Conservation (phyloP, 2,329 filamentous ascomycete genomes). For the Epichloe glyceriae region DNA sequence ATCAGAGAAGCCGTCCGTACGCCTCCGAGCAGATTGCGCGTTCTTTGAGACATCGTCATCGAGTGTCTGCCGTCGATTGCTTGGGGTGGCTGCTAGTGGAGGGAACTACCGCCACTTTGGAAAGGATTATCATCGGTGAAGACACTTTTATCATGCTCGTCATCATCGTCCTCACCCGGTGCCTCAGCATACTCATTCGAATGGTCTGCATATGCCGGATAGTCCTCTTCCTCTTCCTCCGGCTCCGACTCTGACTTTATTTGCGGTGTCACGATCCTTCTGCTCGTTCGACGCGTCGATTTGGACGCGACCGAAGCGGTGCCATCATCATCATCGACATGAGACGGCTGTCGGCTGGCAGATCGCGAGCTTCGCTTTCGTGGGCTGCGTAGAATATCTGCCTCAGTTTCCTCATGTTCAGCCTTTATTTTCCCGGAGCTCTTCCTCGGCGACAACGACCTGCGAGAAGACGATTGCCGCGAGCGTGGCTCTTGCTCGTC, state of each 20-base stretch:
- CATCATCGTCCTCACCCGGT: neutral
- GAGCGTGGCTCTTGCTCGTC: slow-evolving; percentile 45
- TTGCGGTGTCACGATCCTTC: slow-evolving; percentile 38
- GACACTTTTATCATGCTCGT: slow-evolving; percentile 41
- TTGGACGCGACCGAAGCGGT: slow-evolving; percentile 22
- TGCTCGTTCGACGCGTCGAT: slow-evolving; percentile 33
- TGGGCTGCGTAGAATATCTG: slow-evolving; percentile 29
- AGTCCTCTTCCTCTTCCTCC: slow-evolving; percentile 23
- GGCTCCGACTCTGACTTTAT: slow-evolving; percentile 42
- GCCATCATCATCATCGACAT: slow-evolving; percentile 34
- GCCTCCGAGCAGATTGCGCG: slow-evolving; percentile 30
- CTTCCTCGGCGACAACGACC: slow-evolving; percentile 44
- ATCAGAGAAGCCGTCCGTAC: slow-evolving; percentile 23
- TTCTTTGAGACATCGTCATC: slow-evolving; percentile 29
- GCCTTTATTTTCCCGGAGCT: slow-evolving; percentile 38
- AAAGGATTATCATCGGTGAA: slow-evolving; percentile 91
- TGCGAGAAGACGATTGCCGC: slow-evolving; percentile 34
- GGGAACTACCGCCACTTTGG: slow-evolving; percentile 65
- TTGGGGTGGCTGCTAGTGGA: slow-evolving; percentile 33
- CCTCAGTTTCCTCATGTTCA: slow-evolving; percentile 33
- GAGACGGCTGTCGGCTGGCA: slow-evolving; percentile 39
- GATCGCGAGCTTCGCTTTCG: slow-evolving; percentile 42
- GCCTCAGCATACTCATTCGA: slow-evolving; percentile 43
- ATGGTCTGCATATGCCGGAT: slow-evolving; percentile 23
- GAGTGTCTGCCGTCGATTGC: slow-evolving; percentile 35